Base-by-base conservation (phyloP, 2,329 filamentous ascomycete species). In the Epichloe sp. region DNA sequence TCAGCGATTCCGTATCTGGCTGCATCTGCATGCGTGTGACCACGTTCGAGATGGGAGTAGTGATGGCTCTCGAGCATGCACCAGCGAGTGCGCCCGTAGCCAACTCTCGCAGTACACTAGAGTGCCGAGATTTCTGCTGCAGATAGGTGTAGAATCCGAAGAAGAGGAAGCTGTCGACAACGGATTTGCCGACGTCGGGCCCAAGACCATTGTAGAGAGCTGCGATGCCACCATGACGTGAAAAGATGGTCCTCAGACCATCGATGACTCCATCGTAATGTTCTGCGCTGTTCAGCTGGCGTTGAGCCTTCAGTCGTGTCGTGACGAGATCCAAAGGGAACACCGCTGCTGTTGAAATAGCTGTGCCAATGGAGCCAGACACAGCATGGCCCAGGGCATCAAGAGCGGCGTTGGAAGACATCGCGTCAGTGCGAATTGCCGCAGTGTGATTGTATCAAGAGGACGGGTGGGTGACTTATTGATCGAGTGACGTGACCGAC, bases 281-380 rank as follows among this genome's bases (percentile, higher is more conserved):
- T 17, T 62, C 53, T 3, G 58, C 58, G 14, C 67, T 69, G 37
- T 67, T 70, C 15, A 81, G 67, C 58, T 78, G 79, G 41, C 77
- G 77, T 68, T 93, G 87, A 3, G 88, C 85, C 67, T 94, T 88
- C 45, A 95, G 76, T 31, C 88, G 80, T 26, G 88, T 89, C 51
- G 88, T 84, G 55, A 93, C 80, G 43, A 94, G 77, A 60, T 88
- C 85, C 52, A 95, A 77, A 2, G 89, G 90, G 63, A 95, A 94
- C 5, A 87, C 82, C 50, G 82, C 68, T 45, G 88, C 75, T 59
- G 90, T 91, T 11, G 88, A 86, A 53, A 91, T 76, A 15, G 86
- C 85, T 0, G 87, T 85, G 37, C 88, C 88, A 0, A 82, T 71
- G 5, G 87, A 85, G 48, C 89, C 89, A 4, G 88, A 88, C 35